These are phyloP conservation scores for Amylocystis lapponica DNA, from an alignment of 768 basidiomycete species.

Conservation along the genomic window DNA sequence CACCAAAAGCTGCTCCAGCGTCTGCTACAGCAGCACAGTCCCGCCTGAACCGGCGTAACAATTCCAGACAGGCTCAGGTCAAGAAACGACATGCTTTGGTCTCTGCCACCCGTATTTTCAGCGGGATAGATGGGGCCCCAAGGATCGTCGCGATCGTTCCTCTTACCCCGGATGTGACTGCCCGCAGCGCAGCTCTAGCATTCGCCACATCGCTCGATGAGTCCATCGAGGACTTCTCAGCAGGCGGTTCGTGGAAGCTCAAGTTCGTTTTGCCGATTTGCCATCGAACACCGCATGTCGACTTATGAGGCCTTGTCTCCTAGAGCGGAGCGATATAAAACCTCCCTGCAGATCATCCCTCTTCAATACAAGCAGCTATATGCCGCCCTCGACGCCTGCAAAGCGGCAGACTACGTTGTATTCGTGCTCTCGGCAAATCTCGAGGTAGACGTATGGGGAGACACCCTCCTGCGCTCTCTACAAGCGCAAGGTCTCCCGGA, in stretches of 20 bases:
- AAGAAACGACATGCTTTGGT: slow-evolving; percentile 65
- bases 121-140: slow-evolving; percentile 70
- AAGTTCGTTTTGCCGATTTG: slow-evolving; percentile 41
- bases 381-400: slow-evolving; percentile 75
- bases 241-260: slow-evolving; percentile 57
- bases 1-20: slow-evolving; percentile 45
- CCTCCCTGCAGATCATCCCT: slow-evolving; percentile 81
- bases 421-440: slow-evolving; percentile 74
- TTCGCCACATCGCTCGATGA: slow-evolving; percentile 59
- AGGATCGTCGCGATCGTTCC: slow-evolving; percentile 87
- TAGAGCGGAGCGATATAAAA: slow-evolving; percentile 88
- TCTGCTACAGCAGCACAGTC: slow-evolving; percentile 57
- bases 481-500: slow-evolving; percentile 90
- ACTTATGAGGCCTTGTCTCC: not conserved
- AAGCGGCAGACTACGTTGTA: slow-evolving; percentile 87
- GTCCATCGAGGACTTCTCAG: slow-evolving; percentile 44
- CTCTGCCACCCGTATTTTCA: slow-evolving; percentile 73
- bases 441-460: slow-evolving; percentile 84
- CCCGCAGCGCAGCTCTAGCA: slow-evolving; percentile 44
- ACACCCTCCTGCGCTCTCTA: slow-evolving; percentile 78
- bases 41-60: slow-evolving; percentile 74
- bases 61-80: slow-evolving; percentile 76
- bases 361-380: slow-evolving; percentile 70
- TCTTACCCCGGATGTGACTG: slow-evolving; percentile 60
- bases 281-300: slow-evolving; percentile 1